Evolutionary conservation across 179 eudicot species (phyloP).

Genomic region (Beta corolliflora): DNA sequence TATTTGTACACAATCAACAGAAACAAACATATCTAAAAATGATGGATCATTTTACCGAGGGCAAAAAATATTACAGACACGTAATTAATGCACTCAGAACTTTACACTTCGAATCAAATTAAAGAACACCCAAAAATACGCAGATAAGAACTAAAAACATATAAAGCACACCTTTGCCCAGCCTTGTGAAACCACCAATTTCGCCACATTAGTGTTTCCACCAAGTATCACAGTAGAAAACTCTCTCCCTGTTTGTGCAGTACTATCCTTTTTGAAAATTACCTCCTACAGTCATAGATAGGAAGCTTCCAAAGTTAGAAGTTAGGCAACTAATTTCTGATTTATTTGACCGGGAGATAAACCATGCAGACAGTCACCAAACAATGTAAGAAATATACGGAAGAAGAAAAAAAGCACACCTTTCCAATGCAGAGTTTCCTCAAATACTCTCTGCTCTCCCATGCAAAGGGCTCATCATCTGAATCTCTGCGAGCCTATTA

Average conservation of each 20-base stretch:
- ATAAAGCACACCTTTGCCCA: slow-evolving; percentile 84
- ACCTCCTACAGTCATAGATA: slow-evolving; percentile 59
- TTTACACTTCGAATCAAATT: background rate
- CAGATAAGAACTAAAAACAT: background rate
- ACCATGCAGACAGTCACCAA: background rate
- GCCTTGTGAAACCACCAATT: slow-evolving; percentile 78
- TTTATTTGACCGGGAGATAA: background rate
- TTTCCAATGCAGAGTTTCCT: slow-evolving; percentile 95
- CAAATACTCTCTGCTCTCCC: slow-evolving; percentile 93
- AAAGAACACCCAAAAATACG: background rate
- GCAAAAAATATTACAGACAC: background rate
- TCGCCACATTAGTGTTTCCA: slow-evolving; percentile 57
- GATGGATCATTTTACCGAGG: background rate
- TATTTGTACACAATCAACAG: slow-evolving; percentile 27
- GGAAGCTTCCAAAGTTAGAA: slow-evolving; percentile 8
- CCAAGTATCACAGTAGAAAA: slow-evolving; percentile 80
- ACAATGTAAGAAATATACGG: background rate
- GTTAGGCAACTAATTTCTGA: background rate
- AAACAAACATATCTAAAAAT: background rate
- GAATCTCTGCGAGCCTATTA: slow-evolving; percentile 87
- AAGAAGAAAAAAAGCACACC: slow-evolving; percentile 39
- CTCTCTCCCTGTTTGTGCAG: slow-evolving; percentile 72
- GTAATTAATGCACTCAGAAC: background rate
- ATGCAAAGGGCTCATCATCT: slow-evolving; percentile 90
- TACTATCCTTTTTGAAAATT: slow-evolving; percentile 71